Evolutionary conservation across 768 basidiomycete species (phyloP).

Genomic region (Lactarius tabidus): DNA sequence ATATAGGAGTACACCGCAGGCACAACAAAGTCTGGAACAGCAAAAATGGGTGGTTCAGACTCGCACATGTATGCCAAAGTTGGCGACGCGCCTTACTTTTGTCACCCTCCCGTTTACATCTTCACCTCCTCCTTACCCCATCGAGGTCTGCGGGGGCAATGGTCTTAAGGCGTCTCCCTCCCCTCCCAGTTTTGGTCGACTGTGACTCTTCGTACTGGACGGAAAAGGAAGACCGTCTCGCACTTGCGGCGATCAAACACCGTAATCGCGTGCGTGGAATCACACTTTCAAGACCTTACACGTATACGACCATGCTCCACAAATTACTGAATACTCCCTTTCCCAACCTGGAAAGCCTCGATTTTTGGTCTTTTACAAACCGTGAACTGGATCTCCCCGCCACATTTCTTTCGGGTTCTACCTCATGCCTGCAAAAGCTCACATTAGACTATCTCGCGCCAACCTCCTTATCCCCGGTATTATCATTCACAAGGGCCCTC

Average conservation of each 20-base stretch:
- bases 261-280: background rate
- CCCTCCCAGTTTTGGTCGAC: background rate
- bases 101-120: background rate
- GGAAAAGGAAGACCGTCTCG: background rate
- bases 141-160: background rate
- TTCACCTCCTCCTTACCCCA: background rate
- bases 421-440: background rate
- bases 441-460: background rate
- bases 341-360: background rate
- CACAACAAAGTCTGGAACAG: background rate
- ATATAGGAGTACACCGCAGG: background rate
- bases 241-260: background rate
- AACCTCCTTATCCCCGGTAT: background rate
- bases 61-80: background rate
- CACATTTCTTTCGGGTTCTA: background rate
- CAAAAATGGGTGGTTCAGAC: background rate
- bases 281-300: background rate
- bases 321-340: background rate
- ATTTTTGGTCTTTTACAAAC: background rate
- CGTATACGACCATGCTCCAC: background rate
- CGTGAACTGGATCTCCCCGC: background rate
- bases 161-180: background rate
- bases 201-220: background rate
- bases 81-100: background rate
- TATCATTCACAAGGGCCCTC: background rate